Evolutionary conservation across 176 grass and related monocot genomes (phyloP).

Genomic region (Guadua angustifolia): DNA sequence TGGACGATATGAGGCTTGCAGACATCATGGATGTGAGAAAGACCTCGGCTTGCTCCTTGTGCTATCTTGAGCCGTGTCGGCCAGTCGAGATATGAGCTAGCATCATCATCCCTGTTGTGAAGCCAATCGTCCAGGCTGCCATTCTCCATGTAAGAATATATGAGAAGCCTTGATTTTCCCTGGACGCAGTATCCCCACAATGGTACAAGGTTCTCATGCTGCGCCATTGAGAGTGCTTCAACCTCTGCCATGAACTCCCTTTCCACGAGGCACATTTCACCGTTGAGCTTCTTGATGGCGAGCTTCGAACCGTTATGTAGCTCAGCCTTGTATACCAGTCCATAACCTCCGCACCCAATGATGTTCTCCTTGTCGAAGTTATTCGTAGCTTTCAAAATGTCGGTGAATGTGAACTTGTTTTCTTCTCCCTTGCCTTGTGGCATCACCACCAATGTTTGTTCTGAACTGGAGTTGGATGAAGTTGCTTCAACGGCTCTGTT

Average conservation of each 20-base stretch:
- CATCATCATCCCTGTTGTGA: constrained; percentile 48
- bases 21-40: constrained; percentile 66
- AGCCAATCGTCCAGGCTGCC: constrained; percentile 81
- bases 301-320: constrained; percentile 41
- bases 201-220: constrained; percentile 60
- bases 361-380: constrained; percentile 60
- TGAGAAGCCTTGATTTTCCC: constrained; percentile 44
- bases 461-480: constrained; percentile 10
- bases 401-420: constrained; percentile 11
- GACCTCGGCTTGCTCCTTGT: constrained; percentile 56
- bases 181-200: constrained; percentile 55
- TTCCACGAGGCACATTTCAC: too few species aligned
- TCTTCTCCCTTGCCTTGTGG: neutral
- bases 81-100: constrained; percentile 56
- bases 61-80: constrained; percentile 53
- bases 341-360: constrained; percentile 58
- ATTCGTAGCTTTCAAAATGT: constrained; percentile 49
- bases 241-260: constrained; percentile 62
- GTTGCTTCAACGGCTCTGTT: neutral
- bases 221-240: constrained; percentile 55
- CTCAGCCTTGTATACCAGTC: constrained; percentile 60
- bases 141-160: constrained; percentile 77
- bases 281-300: constrained; percentile 39
- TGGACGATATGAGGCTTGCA: constrained; percentile 78
- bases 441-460: neutral